A percentile compares a stretch with the other conserved stretches of the same genome.
Evolutionary conservation across 306 rosid genomes (phyloP).

Genomic region (Fagus sylvatica): DNA sequence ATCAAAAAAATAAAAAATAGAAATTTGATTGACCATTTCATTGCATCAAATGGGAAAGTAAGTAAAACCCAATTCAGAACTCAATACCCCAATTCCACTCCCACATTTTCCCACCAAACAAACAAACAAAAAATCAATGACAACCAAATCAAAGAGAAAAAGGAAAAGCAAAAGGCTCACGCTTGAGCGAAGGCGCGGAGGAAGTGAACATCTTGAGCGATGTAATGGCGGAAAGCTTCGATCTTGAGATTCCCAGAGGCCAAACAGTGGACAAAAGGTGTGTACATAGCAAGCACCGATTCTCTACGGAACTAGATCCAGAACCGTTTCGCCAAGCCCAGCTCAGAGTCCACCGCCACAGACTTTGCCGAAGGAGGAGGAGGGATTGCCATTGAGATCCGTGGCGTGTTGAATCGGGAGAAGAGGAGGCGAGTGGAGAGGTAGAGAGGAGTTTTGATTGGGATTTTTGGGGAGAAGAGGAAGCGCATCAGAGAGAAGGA

Average conservation of each 20-base stretch:
- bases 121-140: background rate
- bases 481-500: slow-evolving; percentile 48
- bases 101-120: slow-evolving; percentile 10
- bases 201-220: slow-evolving; percentile 84
- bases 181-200: slow-evolving; percentile 82
- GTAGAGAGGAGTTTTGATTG: slow-evolving; percentile 36
- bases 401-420: slow-evolving; percentile 37
- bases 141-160: background rate
- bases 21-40: too few relatives aligned
- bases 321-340: slow-evolving; percentile 61
- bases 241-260: slow-evolving; percentile 72
- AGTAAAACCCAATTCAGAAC: background rate
- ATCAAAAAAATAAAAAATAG: too few relatives aligned
- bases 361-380: slow-evolving; percentile 31
- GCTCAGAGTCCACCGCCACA: slow-evolving; percentile 53
- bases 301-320: slow-evolving; percentile 77
- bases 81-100: background rate
- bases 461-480: slow-evolving; percentile 36
- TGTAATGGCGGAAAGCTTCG: slow-evolving; percentile 72
- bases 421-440: slow-evolving; percentile 12
- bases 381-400: slow-evolving; percentile 49
- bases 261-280: slow-evolving; percentile 72
- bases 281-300: slow-evolving; percentile 59
- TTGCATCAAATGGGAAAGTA: too few relatives aligned
- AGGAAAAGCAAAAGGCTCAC: slow-evolving; percentile 39